Percentiles rank a stretch among this genome's conserved stretches.
Evolutionary conservation across 805 yeast genomes (phyloP).

Genomic region (Suhomyces pyralidae): DNA sequence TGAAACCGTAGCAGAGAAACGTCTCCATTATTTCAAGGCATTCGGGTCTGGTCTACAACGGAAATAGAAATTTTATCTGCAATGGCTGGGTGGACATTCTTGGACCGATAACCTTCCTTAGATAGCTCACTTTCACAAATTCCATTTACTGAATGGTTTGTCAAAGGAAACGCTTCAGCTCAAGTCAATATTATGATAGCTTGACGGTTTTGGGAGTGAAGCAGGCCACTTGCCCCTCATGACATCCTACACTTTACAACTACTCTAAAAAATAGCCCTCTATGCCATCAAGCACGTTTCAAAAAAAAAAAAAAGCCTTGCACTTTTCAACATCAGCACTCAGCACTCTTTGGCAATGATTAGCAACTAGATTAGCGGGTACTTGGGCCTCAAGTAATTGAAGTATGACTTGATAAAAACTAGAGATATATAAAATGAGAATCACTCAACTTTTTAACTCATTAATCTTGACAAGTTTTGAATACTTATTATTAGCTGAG

Average conservation of each 20-base stretch:
- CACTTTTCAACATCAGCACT: no score
- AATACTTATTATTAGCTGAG: no score
- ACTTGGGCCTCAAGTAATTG: neutral
- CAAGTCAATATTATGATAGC: neutral
- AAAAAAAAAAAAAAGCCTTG: no score
- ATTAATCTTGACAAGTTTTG: no score
- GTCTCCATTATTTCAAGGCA: conserved; percentile 32
- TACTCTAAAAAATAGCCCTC: no score
- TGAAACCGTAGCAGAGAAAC: conserved; percentile 14
- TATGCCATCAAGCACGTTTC: no score
- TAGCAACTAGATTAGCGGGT: neutral
- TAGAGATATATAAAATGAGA: no score
- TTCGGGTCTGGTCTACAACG: conserved; percentile 44
- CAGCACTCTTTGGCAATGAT: neutral
- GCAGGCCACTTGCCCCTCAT: neutral
- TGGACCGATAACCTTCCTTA: neutral
- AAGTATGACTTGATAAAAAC: no score
- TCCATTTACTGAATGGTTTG: neutral
- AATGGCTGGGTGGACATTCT: neutral
- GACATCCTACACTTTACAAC: no score
- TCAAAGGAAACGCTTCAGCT: neutral
- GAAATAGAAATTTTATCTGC: conserved; percentile 37
- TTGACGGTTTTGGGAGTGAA: neutral
- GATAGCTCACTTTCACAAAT: neutral
- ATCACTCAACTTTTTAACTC: no score